Conservation (phyloP, 2,329 filamentous ascomycete genomes). For the Fusarium tuaranense region DNA sequence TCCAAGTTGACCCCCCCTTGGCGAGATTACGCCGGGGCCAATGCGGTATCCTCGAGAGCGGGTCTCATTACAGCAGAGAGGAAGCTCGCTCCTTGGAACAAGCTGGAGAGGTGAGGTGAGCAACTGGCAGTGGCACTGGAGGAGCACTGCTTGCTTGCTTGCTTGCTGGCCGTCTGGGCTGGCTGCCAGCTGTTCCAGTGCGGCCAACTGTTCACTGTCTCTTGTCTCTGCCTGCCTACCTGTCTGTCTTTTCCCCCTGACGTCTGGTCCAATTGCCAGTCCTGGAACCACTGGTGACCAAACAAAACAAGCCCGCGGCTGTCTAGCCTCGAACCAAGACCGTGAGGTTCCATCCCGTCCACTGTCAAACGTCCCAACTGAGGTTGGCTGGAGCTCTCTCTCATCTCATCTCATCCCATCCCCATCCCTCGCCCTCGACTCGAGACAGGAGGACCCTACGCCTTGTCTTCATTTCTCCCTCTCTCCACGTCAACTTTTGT, state of each 20-base stretch:
- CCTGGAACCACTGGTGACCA: conserved; percentile 10
- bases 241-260: background rate
- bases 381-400: conserved; percentile 24
- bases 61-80: conserved; percentile 42
- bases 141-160: background rate
- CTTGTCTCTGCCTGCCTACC: background rate
- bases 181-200: conserved; percentile 15
- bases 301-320: conserved; percentile 13
- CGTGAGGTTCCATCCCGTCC: conserved; percentile 27
- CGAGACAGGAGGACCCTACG: background rate
- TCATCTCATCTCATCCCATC: conserved; percentile 34
- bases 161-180: background rate
- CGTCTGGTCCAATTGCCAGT: conserved; percentile 12
- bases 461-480: conserved; percentile 24
- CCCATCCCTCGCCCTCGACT: conserved; percentile 31
- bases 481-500: conserved; percentile 13
- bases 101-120: background rate
- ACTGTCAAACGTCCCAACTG: conserved; percentile 29
- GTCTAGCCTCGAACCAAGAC: conserved; percentile 16
- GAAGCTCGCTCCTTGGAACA: background rate
- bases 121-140: background rate
- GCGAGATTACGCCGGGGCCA: conserved; percentile 45
- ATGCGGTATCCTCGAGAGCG: conserved; percentile 41
- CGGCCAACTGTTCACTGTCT: conserved; percentile 19
- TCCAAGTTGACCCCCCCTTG: conserved; percentile 30